phyloP scores from a whole-genome alignment of 495 filamentous ascomycete species.

The Filosporella fistucella region DNA sequence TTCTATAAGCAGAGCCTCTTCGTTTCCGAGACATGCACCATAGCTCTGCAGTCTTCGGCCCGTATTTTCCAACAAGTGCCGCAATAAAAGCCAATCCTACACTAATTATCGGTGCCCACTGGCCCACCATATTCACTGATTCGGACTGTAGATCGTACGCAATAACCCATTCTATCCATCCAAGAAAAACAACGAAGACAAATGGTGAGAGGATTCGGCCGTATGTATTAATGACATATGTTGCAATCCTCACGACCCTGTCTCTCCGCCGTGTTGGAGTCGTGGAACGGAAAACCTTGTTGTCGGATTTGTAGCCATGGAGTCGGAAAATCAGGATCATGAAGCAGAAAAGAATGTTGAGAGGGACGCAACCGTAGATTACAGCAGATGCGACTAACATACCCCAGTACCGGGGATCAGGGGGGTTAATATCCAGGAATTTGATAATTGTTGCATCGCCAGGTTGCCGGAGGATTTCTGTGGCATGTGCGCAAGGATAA shows the following conservation, averaged over 20 bases:
- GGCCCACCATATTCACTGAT: conserved; percentile 2
- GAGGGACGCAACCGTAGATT: background rate
- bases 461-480: background rate
- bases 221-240: background rate
- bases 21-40: background rate
- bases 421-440: background rate
- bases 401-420: background rate
- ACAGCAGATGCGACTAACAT: background rate
- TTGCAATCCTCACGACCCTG: background rate
- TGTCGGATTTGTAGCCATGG: no score
- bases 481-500: conserved; percentile 1
- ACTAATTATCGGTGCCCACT: conserved; percentile 1
- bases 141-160: conserved; percentile 1
- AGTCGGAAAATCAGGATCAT: background rate
- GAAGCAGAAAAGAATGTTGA: background rate
- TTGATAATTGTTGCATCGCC: background rate
- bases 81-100: conserved; percentile 2
- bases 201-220: background rate
- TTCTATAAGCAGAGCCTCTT: no score
- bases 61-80: conserved; percentile 4
- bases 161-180: background rate
- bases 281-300: background rate
- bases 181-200: background rate
- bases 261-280: background rate
- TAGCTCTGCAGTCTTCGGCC: background rate